These are phyloP conservation scores for Laetiporus sulphureus DNA, from an alignment of 1,284 basidiomycete genomes.

Conservation along the genomic window DNA sequence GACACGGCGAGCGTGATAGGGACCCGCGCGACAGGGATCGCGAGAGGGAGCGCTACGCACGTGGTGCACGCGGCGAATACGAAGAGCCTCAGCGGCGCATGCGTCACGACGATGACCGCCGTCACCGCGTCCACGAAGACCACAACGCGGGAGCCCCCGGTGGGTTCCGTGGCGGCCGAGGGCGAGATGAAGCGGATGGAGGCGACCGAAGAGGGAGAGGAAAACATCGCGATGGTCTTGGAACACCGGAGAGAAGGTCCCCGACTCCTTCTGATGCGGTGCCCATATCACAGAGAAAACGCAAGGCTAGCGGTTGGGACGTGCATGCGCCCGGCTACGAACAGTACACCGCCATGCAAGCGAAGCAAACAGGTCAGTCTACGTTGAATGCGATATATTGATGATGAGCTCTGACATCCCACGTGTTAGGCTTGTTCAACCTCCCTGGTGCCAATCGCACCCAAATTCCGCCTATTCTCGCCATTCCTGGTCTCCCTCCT, in stretches of 20 bases:
- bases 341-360: constrained; percentile 89
- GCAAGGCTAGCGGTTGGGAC: constrained; percentile 93
- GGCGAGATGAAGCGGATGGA: constrained; percentile 29
- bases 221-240: constrained; percentile 38
- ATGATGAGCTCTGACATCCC: not conserved
- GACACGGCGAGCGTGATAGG: constrained; percentile 30
- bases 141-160: constrained; percentile 17
- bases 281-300: constrained; percentile 79
- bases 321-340: constrained; percentile 94
- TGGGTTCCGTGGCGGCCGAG: constrained; percentile 25
- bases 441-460: constrained; percentile 88
- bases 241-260: constrained; percentile 73
- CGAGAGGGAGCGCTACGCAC: constrained; percentile 28
- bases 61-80: constrained; percentile 18
- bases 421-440: constrained; percentile 73
- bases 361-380: constrained; percentile 86
- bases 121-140: constrained; percentile 40
- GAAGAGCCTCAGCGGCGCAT: constrained; percentile 36
- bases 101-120: constrained; percentile 35
- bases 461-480: constrained; percentile 76
- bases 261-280: constrained; percentile 86
- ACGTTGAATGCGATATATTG: not conserved
- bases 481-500: constrained; percentile 71
- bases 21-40: constrained; percentile 38
- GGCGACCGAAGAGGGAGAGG: constrained; percentile 29